phyloP scores from a whole-genome alignment of 768 basidiomycete species.

The Boletus rex-veris region DNA sequence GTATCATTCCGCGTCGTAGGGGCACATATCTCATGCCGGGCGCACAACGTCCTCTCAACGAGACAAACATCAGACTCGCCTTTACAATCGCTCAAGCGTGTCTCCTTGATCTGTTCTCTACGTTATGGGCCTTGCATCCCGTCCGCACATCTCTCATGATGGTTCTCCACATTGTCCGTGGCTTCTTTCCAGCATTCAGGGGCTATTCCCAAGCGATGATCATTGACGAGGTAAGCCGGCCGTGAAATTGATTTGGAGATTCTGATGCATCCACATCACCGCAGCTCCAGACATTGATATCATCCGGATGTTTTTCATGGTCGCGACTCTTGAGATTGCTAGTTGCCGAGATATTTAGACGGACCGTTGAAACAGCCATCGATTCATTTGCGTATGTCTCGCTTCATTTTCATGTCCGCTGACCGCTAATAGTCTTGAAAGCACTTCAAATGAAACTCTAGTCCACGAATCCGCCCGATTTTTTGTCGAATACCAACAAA shows the following conservation, averaged over 20 bases:
- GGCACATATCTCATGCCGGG: constrained; percentile 57
- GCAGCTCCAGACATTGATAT: constrained; percentile 67
- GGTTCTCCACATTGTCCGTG: constrained; percentile 64
- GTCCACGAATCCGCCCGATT: constrained; percentile 73
- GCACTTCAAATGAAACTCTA: constrained; percentile 66
- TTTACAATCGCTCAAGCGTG: constrained; percentile 50
- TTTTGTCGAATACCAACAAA: constrained; percentile 72
- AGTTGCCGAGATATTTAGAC: constrained; percentile 59
- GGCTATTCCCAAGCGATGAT: constrained; percentile 86
- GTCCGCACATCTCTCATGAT: constrained; percentile 69
- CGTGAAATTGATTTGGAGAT: constrained; percentile 8
- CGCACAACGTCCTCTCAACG: constrained; percentile 60
- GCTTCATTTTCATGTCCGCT: constrained; percentile 13
- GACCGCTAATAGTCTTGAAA: constrained; percentile 25
- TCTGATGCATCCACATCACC: not conserved
- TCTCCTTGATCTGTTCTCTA: constrained; percentile 51
- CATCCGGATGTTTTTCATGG: constrained; percentile 72
- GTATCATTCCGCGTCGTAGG: constrained; percentile 45
- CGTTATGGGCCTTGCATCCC: constrained; percentile 57
- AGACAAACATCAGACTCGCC: constrained; percentile 56
- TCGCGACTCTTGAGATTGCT: constrained; percentile 56
- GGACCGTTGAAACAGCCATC: constrained; percentile 59
- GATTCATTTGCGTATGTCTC: constrained; percentile 70
- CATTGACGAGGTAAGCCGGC: constrained; percentile 67
- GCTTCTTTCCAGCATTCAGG: constrained; percentile 76